Evolutionary conservation across 352 stramenopile genomes (phyloP), one percentile per base, ranked within the genome.

Genomic region (Thraustochytrium striatum): DNA sequence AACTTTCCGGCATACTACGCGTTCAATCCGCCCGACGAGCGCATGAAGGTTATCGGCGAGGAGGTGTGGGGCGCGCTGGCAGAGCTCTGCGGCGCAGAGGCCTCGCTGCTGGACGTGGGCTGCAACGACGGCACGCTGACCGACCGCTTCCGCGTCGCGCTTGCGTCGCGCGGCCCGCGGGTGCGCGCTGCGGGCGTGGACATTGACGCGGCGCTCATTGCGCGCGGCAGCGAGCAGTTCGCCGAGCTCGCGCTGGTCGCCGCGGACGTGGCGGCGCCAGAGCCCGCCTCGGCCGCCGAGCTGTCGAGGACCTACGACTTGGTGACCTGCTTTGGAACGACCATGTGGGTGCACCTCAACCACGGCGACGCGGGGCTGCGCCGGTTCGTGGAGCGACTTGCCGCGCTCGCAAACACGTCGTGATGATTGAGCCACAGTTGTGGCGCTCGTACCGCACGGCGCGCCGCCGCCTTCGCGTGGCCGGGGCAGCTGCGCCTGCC

Each of bases 321-420:
- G 16, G 58, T 80, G 21, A 72, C 55, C 25, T 80, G 70, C 57
- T 80, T 80, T 81, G 70, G 70, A 2, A 38, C 57, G 7, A 80
- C 70, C 16, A 80, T 80, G 70, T 80, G 70, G 70, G 70, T 80
- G 11, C 70, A 80, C 70, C 28, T 80, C 3, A 80, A 80, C 28
- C 79, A 73, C 33, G 55, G 55, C 3, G 55, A 72, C 38, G 53
- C 79, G 0, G 70, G 70, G 3, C 58, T 80, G 5, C 5, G 21
- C 7, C 28, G 41, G 19, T 21, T 80, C 11, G n/a, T 80, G 55
- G 28, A 33, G 25, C 50, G 38, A 5, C n/a, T 80, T 16, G 58
- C 28, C 19, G 16, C 57, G 8, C 21, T 25, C n/a, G 57, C 70
- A 38, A 32, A 39, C 11, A 35, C 28, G 0, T 50, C 55, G 25